These are phyloP conservation scores for Monosporozyma unispora DNA, from an alignment of 805 yeast genomes.

Conservation along the genomic window DNA sequence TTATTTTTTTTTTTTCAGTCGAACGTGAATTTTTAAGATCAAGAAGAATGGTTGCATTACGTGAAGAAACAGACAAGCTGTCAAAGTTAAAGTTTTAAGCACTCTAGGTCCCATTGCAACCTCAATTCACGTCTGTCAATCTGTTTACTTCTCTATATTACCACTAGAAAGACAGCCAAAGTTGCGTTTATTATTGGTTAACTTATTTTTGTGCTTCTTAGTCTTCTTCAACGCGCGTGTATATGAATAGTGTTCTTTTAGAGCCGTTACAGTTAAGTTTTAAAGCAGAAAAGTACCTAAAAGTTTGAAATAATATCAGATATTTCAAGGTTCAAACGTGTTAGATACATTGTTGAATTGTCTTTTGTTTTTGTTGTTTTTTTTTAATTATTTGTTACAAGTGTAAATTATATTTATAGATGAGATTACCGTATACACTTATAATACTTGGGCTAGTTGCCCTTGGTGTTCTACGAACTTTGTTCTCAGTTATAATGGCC, in stretches of 20 bases:
- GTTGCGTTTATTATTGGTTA: too few relatives aligned
- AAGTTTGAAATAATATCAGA: not conserved
- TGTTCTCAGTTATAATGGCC: not conserved
- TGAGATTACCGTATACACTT: constrained; percentile 1
- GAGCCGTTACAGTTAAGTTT: too few relatives aligned
- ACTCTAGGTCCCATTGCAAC: not conserved
- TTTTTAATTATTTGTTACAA: too few relatives aligned
- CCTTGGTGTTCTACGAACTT: not conserved
- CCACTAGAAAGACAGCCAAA: not conserved
- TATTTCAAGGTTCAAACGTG: not conserved
- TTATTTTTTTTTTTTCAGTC: not conserved
- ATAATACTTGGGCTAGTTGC: not conserved
- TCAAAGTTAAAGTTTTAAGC: too few relatives aligned
- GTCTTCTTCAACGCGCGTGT: not conserved
- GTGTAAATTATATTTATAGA: too few relatives aligned
- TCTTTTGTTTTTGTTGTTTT: too few relatives aligned
- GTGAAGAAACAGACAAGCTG: not conserved
- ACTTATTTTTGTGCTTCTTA: not conserved
- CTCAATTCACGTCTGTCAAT: not conserved
- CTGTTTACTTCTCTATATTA: not conserved
- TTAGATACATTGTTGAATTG: not conserved
- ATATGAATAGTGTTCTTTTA: too few relatives aligned
- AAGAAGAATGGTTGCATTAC: not conserved
- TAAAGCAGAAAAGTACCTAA: not conserved
- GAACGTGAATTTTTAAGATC: not conserved